These are phyloP conservation scores for Aciculoconidium aculeatum DNA, from an alignment of 805 yeast genomes.

Conservation along the genomic window DNA sequence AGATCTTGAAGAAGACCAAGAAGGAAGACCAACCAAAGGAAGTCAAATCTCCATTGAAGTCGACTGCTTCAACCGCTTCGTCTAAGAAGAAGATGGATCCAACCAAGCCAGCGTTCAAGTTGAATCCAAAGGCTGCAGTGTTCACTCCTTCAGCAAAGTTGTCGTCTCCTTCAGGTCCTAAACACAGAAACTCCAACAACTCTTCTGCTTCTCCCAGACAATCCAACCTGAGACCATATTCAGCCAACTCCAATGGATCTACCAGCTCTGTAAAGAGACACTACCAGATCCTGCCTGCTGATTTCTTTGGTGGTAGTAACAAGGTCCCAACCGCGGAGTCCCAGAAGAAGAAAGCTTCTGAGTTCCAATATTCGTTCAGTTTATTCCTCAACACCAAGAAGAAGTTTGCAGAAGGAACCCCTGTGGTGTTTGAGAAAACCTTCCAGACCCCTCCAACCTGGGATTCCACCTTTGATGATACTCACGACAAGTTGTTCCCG, in stretches of 20 bases:
- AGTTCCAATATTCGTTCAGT: conserved; percentile 43
- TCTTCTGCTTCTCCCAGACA: conserved; percentile 31
- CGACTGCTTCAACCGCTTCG: conserved; percentile 7
- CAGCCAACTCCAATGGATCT: conserved; percentile 5
- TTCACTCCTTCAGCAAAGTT: conserved; percentile 46
- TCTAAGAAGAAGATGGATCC: conserved; percentile 49
- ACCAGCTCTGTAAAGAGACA: conserved; percentile 21
- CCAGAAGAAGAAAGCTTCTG: conserved; percentile 29
- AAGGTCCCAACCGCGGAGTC: conserved; percentile 33
- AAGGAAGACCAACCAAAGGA: conserved; percentile 9
- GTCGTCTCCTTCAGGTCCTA: conserved; percentile 23
- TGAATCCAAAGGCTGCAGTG: conserved; percentile 63
- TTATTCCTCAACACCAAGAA: conserved; percentile 44
- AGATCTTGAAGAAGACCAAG: conserved; percentile 39
- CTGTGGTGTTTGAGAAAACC: conserved; percentile 49
- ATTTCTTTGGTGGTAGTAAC: conserved; percentile 36
- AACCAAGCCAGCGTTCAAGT: conserved; percentile 56
- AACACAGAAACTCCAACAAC: conserved; percentile 19
- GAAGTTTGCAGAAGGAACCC: conserved; percentile 20
- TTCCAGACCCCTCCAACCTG: conserved; percentile 76
- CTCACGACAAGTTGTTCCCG: conserved; percentile 50
- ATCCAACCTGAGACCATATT: conserved; percentile 17
- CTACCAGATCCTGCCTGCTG: conserved; percentile 35
- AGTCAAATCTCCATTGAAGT: conserved; percentile 8
- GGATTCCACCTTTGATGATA: conserved; percentile 53